These are phyloP conservation scores for Neltuma alba DNA, from an alignment of 306 rosid species.

Conservation along the genomic window DNA sequence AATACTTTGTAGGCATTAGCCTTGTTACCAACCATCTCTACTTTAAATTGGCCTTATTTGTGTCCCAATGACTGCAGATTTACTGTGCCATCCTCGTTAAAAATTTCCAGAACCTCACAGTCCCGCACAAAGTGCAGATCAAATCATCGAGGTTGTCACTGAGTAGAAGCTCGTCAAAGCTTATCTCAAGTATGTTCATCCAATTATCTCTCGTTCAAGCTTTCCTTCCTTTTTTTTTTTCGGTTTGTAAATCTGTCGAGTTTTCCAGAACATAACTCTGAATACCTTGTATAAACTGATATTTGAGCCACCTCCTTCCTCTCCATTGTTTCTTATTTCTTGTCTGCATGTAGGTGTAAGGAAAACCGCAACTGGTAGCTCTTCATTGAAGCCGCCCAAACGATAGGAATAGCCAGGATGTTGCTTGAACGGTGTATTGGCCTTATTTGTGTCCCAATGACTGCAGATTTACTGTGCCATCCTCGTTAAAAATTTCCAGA, in stretches of 20 bases:
- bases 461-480: conserved; percentile 53
- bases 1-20: neutral
- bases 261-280: conserved; percentile 6
- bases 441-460: no score
- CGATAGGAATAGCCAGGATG: conserved; percentile 64
- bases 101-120: conserved; percentile 60
- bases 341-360: conserved; percentile 55
- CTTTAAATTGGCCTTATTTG: conserved; percentile 13
- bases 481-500: conserved; percentile 54
- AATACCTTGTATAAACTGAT: conserved; percentile 6
- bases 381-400: conserved; percentile 56
- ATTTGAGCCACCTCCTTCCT: conserved; percentile 6
- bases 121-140: conserved; percentile 44
- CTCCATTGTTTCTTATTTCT: conserved; percentile 32
- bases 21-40: neutral
- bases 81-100: conserved; percentile 43
- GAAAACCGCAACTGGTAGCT: conserved; percentile 58
- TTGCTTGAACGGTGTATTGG: conserved; percentile 37
- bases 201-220: neutral
- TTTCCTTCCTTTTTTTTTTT: neutral
- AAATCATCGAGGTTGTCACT: conserved; percentile 63
- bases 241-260: no score
- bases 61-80: conserved; percentile 48
- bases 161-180: conserved; percentile 69
- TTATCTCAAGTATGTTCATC: conserved; percentile 61